A percentile compares a stretch with the other conserved stretches of the same genome.
Conservation (phyloP, 306 rosid genomes). For the Fragaria ananassa region DNA sequence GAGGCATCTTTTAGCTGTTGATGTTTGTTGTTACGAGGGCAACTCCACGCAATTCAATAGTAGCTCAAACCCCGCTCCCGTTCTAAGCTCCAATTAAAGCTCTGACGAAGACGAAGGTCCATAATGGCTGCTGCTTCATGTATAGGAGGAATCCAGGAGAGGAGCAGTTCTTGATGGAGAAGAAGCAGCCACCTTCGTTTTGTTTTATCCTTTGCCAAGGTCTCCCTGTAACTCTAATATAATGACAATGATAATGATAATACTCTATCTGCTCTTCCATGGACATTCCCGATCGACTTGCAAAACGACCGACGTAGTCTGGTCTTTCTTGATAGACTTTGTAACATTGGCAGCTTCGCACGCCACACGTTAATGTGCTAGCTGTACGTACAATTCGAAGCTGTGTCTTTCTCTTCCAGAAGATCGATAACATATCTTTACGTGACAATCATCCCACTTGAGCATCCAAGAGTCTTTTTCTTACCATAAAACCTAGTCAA, state of each 20-base stretch:
- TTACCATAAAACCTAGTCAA: background rate
- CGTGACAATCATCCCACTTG: background rate
- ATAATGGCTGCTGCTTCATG: slow-evolving; percentile 2
- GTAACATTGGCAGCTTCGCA: background rate
- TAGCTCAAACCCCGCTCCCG: background rate
- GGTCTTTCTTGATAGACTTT: background rate
- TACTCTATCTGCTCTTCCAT: background rate
- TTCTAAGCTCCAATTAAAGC: background rate
- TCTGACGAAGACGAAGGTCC: background rate
- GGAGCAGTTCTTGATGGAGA: background rate
- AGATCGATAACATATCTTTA: background rate
- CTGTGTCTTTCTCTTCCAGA: background rate
- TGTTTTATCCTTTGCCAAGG: background rate
- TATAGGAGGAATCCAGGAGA: too few species aligned
- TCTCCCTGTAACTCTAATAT: background rate
- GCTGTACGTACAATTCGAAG: background rate
- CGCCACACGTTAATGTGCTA: background rate
- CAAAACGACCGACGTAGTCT: background rate
- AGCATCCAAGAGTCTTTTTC: background rate
- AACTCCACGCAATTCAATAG: background rate
- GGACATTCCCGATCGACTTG: background rate
- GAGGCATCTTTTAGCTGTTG: background rate
- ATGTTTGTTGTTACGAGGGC: slow-evolving; percentile 5
- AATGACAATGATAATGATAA: too few species aligned
- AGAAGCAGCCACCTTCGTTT: background rate